A percentile compares a stretch with the other conserved stretches of the same genome.
Evolutionary conservation across 345 rosid species (phyloP).

Genomic region (Psidium friedrichsthalianum): DNA sequence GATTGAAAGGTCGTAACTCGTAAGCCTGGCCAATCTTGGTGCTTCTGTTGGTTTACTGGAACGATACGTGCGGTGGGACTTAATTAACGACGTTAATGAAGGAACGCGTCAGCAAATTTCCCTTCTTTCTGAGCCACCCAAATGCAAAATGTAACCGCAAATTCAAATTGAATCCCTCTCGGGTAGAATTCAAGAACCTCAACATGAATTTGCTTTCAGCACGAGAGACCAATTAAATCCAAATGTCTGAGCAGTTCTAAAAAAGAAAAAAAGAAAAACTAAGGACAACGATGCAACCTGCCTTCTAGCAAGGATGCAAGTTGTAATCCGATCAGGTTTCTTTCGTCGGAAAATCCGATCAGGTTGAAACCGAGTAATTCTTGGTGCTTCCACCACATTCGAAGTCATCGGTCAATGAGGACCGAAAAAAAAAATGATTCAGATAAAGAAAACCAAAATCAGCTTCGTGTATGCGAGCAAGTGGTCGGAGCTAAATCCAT

Average conservation of each 20-base stretch:
- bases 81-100: background rate
- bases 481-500: background rate
- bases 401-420: background rate
- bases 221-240: background rate
- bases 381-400: background rate
- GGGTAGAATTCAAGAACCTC: background rate
- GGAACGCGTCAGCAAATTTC: background rate
- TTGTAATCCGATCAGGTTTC: no score
- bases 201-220: background rate
- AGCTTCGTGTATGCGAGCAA: background rate
- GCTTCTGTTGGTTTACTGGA: background rate
- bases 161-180: background rate
- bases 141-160: background rate
- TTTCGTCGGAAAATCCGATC: no score
- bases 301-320: background rate
- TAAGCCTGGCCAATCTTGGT: background rate
- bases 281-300: background rate
- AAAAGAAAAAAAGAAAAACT: background rate
- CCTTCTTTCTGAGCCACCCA: background rate
- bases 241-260: background rate
- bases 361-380: background rate
- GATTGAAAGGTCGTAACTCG: background rate
- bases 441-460: background rate
- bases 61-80: background rate
- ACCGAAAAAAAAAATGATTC: background rate